Evolutionary conservation across 352 stramenopile genomes (phyloP).

Genomic region (Phytophthora cajani): DNA sequence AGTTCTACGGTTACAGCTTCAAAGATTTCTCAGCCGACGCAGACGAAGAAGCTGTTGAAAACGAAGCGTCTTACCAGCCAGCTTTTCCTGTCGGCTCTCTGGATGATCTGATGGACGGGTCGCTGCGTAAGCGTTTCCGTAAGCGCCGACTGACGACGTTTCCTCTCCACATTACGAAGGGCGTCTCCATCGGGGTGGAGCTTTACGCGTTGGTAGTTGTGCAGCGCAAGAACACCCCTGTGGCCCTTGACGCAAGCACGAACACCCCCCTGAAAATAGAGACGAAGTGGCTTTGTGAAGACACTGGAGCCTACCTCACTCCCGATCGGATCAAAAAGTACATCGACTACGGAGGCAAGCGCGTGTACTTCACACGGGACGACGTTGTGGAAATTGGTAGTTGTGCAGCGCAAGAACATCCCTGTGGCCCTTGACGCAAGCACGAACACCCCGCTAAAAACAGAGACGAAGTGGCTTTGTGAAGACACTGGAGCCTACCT

Average conservation of each 20-base stretch:
- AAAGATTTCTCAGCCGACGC: constrained; percentile 58
- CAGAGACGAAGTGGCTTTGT: constrained; percentile 87
- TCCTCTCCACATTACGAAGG: constrained; percentile 69
- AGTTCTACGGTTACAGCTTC: constrained; percentile 75
- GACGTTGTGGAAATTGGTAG: constrained; percentile 73
- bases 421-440: constrained; percentile 70
- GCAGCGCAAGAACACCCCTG: constrained; percentile 67
- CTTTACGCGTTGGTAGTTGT: constrained; percentile 69
- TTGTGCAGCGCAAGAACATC: constrained; percentile 68
- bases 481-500: constrained; percentile 82
- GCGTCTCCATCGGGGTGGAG: constrained; percentile 81
- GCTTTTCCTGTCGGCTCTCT: constrained; percentile 78
- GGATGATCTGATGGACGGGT: constrained; percentile 80
- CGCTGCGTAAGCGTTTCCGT: constrained; percentile 81
- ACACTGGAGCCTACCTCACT: constrained; percentile 76
- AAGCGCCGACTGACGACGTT: constrained; percentile 80
- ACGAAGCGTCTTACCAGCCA: constrained; percentile 55
- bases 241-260: constrained; percentile 72
- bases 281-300: constrained; percentile 88
- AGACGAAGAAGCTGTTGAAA: constrained; percentile 24
- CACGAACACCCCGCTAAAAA: constrained; percentile 80
- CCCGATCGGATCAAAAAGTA: constrained; percentile 83
- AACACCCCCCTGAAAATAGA: constrained; percentile 81
- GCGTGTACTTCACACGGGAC: constrained; percentile 83
- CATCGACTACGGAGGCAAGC: constrained; percentile 75